Conservation (phyloP, 805 yeast species). For the Helenozyma rhizophorensis region DNA sequence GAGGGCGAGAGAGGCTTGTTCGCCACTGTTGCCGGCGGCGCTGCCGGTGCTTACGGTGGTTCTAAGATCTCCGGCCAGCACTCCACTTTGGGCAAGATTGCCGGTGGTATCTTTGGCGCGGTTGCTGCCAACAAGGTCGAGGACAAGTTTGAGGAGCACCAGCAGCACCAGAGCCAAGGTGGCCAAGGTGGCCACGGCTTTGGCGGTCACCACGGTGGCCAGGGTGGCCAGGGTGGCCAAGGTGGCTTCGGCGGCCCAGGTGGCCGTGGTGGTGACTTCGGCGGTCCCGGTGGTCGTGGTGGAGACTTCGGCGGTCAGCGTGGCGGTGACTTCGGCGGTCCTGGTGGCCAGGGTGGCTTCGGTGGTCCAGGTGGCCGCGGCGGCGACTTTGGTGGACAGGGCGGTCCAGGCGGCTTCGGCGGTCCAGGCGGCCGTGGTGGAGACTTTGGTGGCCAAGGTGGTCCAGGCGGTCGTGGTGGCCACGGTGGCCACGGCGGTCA, state of each 20-base stretch:
- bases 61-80: slow-evolving; percentile 26
- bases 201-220: slow-evolving; percentile 4
- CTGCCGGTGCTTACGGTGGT: slow-evolving; percentile 37
- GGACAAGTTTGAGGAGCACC: slow-evolving; percentile 29
- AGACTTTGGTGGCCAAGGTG: slow-evolving; percentile 8
- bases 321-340: slow-evolving; percentile 11
- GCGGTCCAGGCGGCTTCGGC: slow-evolving; percentile 8
- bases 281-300: slow-evolving; percentile 10
- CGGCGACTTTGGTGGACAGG: slow-evolving; percentile 6
- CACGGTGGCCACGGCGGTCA: slow-evolving; percentile 3
- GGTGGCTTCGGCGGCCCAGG: slow-evolving; percentile 14
- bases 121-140: slow-evolving; percentile 48
- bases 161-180: slow-evolving; percentile 4
- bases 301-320: slow-evolving; percentile 2
- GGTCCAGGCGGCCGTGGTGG: slow-evolving; percentile 3
- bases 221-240: slow-evolving; percentile 8
- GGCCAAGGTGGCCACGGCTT: not conserved
- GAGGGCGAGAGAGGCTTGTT: slow-evolving; percentile 26
- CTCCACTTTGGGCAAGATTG: slow-evolving; percentile 41
- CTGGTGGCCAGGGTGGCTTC: slow-evolving; percentile 7
- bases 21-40: slow-evolving; percentile 25
- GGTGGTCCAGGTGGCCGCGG: slow-evolving; percentile 11
- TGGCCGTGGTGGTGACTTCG: slow-evolving; percentile 10
- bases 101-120: slow-evolving; percentile 56
- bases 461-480: slow-evolving; percentile 5